Evolutionary conservation across 2,329 filamentous ascomycete species (phyloP), one percentile per base, ranked within the genome.

Genomic region (Diplodia mutila): DNA sequence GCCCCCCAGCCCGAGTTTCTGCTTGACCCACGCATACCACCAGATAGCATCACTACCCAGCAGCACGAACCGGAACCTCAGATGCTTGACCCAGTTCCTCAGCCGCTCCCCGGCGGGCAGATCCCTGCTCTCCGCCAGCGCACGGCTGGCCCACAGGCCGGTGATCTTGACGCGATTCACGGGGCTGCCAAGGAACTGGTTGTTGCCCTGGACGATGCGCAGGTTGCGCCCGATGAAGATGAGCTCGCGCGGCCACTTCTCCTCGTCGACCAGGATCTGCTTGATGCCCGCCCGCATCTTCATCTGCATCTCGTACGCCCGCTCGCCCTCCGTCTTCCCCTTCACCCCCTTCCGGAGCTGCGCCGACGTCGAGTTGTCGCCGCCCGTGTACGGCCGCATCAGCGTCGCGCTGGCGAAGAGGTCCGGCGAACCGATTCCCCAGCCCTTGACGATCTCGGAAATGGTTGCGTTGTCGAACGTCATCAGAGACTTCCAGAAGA

Each of bases 151-250:
- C 94, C 94, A 98, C 68, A 89, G 85, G 25, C 94, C 94, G 70
- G 95, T 97, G 77, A 97, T 93, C 82, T 97, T 97, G 78, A 98
- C 88, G 1, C 95, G 85, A 78, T 97, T 94, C 52, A 97, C 93
- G 0, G 94, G 94, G 0, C 90, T 92, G 25, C 93, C 93, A 63
- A 97, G 86, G 79, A 91, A 94, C 76, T 97, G 93, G 77, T 97
- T 97, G 79, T 97, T 96, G 6, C 90, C 92, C 79, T 97, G 93
- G 2, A 97, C 93, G 74, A 97, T 97, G 65, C 94, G 88, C 84
- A 97, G 88, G 78, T 97, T 97, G 48, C 94, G 87, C 1, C 92
- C 93, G 73, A 97, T 93, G 79, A 97, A 97, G 74, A 97, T 89
- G 68, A 97, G 89, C 78, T 97, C 93, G 75, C 91, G 90, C 4